phyloP scores from a whole-genome alignment of 768 basidiomycete genomes.

The Kwoniella europaea region DNA sequence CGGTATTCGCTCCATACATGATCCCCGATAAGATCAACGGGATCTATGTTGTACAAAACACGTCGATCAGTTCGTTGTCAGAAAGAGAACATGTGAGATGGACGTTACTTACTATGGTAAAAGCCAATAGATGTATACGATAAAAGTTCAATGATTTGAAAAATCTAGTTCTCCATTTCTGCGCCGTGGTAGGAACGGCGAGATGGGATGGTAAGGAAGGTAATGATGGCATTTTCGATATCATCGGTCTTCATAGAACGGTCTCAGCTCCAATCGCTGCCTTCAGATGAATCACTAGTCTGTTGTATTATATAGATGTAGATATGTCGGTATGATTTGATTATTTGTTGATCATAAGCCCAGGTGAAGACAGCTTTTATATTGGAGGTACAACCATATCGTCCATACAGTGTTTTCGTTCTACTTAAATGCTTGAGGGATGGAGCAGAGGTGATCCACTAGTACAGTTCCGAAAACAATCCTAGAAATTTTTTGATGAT shows the following conservation, averaged over 20 bases:
- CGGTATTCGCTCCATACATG: conserved; percentile 78
- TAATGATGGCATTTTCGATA: conserved; percentile 22
- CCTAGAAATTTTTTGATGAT: neutral
- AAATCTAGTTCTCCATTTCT: conserved; percentile 24
- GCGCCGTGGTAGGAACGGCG: conserved; percentile 23
- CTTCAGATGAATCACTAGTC: no score
- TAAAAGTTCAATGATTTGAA: conserved; percentile 62
- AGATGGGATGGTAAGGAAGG: conserved; percentile 32
- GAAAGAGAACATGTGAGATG: neutral
- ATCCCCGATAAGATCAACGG: conserved; percentile 80
- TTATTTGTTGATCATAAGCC: neutral
- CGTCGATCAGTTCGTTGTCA: neutral
- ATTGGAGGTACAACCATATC: conserved; percentile 8
- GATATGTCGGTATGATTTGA: no score
- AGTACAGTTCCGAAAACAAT: neutral
- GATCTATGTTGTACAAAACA: conserved; percentile 52
- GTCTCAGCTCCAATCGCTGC: no score
- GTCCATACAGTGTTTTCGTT: neutral
- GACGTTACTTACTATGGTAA: conserved; percentile 53
- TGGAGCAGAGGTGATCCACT: neutral
- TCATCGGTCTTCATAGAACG: neutral
- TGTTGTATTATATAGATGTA: no score
- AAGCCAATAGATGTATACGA: conserved; percentile 62
- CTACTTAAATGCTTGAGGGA: neutral
- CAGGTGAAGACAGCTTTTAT: neutral